Conservation (phyloP, 768 basidiomycete species). For the Suillus subluteus region DNA sequence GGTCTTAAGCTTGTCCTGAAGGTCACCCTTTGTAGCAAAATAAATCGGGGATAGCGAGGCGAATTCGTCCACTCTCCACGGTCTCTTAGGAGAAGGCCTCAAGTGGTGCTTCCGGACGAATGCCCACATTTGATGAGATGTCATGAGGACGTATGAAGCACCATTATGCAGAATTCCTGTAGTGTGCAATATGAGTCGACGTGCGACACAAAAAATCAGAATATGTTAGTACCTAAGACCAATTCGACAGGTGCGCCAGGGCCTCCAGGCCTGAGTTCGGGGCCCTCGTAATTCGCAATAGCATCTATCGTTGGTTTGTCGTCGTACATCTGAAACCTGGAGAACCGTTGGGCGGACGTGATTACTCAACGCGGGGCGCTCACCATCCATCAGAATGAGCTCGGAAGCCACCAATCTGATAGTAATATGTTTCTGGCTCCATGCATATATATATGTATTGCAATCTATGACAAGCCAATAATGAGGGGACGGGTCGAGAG, state of each 20-base stretch:
- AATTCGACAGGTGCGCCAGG: conserved; percentile 41
- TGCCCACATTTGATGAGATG: conserved; percentile 32
- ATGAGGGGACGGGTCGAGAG: not conserved
- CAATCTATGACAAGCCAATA: not conserved
- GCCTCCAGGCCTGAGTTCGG: conserved; percentile 32
- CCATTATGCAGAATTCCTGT: conserved; percentile 49
- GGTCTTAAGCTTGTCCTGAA: conserved; percentile 41
- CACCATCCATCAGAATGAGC: conserved; percentile 35
- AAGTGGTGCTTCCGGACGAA: conserved; percentile 26
- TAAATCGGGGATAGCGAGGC: conserved; percentile 53
- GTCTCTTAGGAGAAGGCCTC: conserved; percentile 14
- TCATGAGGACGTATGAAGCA: conserved; percentile 49
- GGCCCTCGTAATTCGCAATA: conserved; percentile 33
- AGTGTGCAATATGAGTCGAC: not conserved
- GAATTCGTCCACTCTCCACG: conserved; percentile 33
- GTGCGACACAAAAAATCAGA: not conserved
- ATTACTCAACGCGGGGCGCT: not conserved
- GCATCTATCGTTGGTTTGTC: conserved; percentile 38
- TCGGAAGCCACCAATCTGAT: conserved; percentile 30
- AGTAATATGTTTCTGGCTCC: conserved; percentile 21
- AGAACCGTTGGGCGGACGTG: not conserved
- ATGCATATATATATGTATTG: not conserved
- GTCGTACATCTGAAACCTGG: conserved; percentile 36
- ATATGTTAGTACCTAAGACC: conserved; percentile 40
- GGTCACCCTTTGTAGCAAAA: conserved; percentile 36